Conservation (phyloP, 176 grass and related monocot species). For the Neostapfia colusana region DNA sequence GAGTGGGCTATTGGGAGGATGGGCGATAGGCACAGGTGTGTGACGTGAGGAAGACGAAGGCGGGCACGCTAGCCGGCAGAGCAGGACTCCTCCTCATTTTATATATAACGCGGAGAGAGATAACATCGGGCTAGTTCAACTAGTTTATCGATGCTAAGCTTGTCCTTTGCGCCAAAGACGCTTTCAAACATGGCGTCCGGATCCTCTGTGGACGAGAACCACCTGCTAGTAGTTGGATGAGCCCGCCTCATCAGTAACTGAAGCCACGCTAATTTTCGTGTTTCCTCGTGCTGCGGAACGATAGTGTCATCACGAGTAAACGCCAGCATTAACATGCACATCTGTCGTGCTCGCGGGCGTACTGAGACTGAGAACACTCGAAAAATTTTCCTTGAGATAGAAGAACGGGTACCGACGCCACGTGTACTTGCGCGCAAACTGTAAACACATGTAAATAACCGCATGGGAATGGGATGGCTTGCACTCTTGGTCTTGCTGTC, state of each 20-base stretch:
- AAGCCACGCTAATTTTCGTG: neutral
- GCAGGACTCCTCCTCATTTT: neutral
- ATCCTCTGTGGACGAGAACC: neutral
- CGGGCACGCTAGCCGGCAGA: constrained; percentile 33
- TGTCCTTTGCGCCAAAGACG: constrained; percentile 33
- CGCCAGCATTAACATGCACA: neutral
- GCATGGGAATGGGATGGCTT: constrained; percentile 14
- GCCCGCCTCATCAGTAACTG: neutral
- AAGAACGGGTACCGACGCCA: neutral
- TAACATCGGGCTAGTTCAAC: constrained; percentile 8
- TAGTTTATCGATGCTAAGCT: constrained; percentile 33
- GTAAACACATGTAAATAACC: neutral
- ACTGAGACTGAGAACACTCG: neutral
- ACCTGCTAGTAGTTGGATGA: too few species aligned
- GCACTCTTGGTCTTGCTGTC: constrained; percentile 36
- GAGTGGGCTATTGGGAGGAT: neutral
- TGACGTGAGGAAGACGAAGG: constrained; percentile 45
- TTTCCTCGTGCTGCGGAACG: neutral
- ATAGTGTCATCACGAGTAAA: neutral
- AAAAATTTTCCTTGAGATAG: too few species aligned
- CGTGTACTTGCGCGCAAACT: neutral
- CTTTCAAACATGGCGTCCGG: constrained; percentile 16
- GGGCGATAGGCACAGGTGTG: neutral
- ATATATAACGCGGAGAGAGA: neutral
- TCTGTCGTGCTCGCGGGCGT: neutral